These are phyloP conservation scores for Hydrangea macrophylla DNA, from an alignment of 148 eudicot species.

Conservation along the genomic window DNA sequence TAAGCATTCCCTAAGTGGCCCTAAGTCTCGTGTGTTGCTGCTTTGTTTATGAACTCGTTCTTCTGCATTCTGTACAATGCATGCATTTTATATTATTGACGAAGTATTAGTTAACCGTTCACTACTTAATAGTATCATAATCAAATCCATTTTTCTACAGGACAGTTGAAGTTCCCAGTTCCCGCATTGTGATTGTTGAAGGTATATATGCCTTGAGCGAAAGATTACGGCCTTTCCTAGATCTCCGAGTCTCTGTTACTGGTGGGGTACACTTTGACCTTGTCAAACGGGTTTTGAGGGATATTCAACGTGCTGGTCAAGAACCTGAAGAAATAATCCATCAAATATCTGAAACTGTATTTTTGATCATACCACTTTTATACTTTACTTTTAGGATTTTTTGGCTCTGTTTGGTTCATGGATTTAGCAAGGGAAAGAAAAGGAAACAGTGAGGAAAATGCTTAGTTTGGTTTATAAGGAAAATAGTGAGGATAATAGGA, in stretches of 20 bases:
- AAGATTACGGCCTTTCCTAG: slow-evolving; percentile 75
- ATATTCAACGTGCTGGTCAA: slow-evolving; percentile 97
- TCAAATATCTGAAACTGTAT: slow-evolving; percentile 93
- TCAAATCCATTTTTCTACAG: slow-evolving; percentile 34
- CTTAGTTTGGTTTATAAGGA: too few species aligned
- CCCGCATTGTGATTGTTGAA: slow-evolving; percentile 83
- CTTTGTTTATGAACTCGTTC: not conserved
- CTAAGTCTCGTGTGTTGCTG: not conserved
- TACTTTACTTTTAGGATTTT: not conserved
- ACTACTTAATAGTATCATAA: not conserved
- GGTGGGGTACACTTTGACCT: slow-evolving; percentile 98
- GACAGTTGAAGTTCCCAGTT: slow-evolving; percentile 81
- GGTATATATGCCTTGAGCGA: slow-evolving; percentile 98
- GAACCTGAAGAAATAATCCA: slow-evolving; percentile 99
- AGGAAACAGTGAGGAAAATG: too few species aligned
- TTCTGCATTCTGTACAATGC: not conserved
- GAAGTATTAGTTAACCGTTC: not conserved
- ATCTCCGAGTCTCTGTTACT: slow-evolving; percentile 96
- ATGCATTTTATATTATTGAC: not conserved
- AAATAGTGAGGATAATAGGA: too few species aligned
- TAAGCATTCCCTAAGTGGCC: too few species aligned
- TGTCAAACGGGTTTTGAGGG: slow-evolving; percentile 91
- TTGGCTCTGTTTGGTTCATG: too few species aligned
- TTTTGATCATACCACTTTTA: slow-evolving; percentile 1
- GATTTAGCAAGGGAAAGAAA: too few species aligned